These are phyloP conservation scores for Nakazawaea ishiwadae DNA, from an alignment of 805 yeast species.

Conservation along the genomic window DNA sequence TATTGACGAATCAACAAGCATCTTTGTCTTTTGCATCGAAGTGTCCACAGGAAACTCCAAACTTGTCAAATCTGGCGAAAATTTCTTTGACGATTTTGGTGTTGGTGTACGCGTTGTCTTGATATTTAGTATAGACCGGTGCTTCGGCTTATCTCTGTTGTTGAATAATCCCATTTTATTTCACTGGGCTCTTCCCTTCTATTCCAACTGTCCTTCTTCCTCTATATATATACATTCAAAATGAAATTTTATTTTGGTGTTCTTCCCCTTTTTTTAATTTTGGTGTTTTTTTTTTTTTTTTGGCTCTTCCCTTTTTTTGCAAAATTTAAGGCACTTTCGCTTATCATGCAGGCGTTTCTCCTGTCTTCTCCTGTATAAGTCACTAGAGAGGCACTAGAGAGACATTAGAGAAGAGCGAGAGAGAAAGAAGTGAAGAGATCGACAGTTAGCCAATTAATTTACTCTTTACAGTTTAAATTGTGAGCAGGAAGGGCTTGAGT, in stretches of 20 bases:
- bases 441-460: too few relatives aligned
- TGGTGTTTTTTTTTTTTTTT: background rate
- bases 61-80: constrained; percentile 3
- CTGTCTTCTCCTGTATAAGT: too few relatives aligned
- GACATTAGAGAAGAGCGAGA: too few relatives aligned
- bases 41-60: background rate
- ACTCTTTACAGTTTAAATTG: too few relatives aligned
- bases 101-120: background rate
- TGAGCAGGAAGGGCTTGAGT: too few relatives aligned
- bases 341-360: too few relatives aligned
- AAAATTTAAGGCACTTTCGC: background rate
- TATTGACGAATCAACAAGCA: constrained; percentile 4
- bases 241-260: background rate
- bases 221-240: background rate
- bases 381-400: too few relatives aligned
- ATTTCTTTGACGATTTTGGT: background rate
- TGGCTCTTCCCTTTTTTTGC: background rate
- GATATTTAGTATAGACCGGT: background rate
- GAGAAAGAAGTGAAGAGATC: too few relatives aligned
- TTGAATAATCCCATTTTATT: constrained; percentile 1
- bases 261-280: background rate
- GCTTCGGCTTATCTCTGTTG: background rate
- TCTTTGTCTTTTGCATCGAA: background rate
- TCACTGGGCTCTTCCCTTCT: too few relatives aligned
- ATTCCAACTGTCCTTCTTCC: too few relatives aligned